Percentiles rank a stretch among this genome's conserved stretches.
These are phyloP conservation scores for Clarkia xantiana DNA, from an alignment of 345 rosid species.

Conservation along the genomic window DNA sequence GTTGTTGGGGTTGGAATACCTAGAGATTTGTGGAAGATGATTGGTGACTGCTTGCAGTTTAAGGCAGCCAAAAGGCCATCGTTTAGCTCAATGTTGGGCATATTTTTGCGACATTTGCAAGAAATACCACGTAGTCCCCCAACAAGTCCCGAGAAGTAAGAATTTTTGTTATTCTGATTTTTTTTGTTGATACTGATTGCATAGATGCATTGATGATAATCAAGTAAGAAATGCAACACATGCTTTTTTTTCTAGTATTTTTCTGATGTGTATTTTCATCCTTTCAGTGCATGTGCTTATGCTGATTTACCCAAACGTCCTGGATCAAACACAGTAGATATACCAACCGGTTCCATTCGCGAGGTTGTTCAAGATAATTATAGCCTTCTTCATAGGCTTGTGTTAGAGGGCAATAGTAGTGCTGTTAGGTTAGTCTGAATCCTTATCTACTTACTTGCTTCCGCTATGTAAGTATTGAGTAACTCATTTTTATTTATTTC, in stretches of 20 bases:
- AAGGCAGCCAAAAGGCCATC: conserved; percentile 82
- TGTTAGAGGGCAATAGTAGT: conserved; percentile 55
- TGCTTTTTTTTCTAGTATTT: background rate
- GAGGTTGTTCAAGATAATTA: conserved; percentile 46
- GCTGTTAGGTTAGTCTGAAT: conserved; percentile 67
- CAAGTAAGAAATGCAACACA: background rate
- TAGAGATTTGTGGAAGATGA: conserved; percentile 92
- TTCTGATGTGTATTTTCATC: background rate
- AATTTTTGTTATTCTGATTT: background rate
- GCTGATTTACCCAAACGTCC: conserved; percentile 42
- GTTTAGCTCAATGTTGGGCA: conserved; percentile 80
- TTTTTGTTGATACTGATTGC: background rate
- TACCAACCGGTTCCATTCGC: conserved; percentile 26
- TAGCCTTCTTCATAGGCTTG: conserved; percentile 50
- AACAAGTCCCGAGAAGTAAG: conserved; percentile 86
- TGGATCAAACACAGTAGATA: conserved; percentile 43
- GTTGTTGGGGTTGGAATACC: conserved; percentile 97
- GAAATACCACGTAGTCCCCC: conserved; percentile 88
- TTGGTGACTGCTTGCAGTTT: conserved; percentile 94
- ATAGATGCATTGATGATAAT: background rate
- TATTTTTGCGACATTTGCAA: conserved; percentile 83
- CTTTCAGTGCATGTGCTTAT: conserved; percentile 14
- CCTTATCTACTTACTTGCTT: conserved; percentile 1
- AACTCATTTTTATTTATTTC: conserved; percentile 5
- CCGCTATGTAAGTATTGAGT: conserved; percentile 8